Evolutionary conservation across 495 filamentous ascomycete species (phyloP).

Genomic region (Hyaloscypha finlandica): DNA sequence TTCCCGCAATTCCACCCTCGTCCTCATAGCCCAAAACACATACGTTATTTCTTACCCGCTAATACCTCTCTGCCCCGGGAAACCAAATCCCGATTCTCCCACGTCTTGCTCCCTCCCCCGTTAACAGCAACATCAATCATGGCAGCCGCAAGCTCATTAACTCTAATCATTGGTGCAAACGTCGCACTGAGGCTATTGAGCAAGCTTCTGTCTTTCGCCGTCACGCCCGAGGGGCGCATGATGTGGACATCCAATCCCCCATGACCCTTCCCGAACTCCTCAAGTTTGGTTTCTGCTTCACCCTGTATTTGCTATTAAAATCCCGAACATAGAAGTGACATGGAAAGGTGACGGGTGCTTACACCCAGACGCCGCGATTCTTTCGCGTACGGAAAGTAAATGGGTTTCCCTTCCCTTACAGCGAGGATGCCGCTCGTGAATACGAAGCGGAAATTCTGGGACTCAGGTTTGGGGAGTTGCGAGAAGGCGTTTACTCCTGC

Average conservation of each 20-base stretch:
- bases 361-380: slow-evolving; percentile 45
- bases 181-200: slow-evolving; percentile 16
- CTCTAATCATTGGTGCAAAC: slow-evolving; percentile 37
- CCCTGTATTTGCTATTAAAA: slow-evolving; percentile 33
- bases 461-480: slow-evolving; percentile 14
- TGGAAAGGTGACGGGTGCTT: slow-evolving; percentile 20
- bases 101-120: slow-evolving; percentile 49
- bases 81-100: slow-evolving; percentile 47
- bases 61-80: slow-evolving; percentile 37
- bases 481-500: slow-evolving; percentile 42
- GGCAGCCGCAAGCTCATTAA: slow-evolving; percentile 44
- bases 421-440: slow-evolving; percentile 46
- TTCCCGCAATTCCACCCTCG: too few species aligned
- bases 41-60: not conserved
- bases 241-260: slow-evolving; percentile 39
- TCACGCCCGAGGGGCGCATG: slow-evolving; percentile 35
- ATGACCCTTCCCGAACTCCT: slow-evolving; percentile 39
- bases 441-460: slow-evolving; percentile 45
- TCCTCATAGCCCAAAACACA: not conserved
- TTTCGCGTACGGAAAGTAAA: slow-evolving; percentile 32
- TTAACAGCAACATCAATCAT: slow-evolving; percentile 45
- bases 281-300: slow-evolving; percentile 43
- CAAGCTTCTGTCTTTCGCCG: not conserved
- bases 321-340: not conserved
- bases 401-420: slow-evolving; percentile 42